Conservation (phyloP, 75 land plant genomes). For the Pseudotsuga menziesii region DNA sequence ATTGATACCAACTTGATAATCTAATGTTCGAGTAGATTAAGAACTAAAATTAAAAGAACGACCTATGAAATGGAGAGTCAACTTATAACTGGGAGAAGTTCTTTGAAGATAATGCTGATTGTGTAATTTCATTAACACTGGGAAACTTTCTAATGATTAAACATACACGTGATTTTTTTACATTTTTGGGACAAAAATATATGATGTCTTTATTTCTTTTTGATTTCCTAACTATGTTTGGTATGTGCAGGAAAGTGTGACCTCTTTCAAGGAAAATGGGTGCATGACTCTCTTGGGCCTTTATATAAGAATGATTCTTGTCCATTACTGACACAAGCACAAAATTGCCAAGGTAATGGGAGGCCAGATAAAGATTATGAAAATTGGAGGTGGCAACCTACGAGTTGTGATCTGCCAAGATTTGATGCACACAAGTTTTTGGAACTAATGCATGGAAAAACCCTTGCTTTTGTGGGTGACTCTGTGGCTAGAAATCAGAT, state of each 20-base stretch:
- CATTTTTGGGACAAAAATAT: no score
- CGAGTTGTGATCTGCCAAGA: conserved; percentile 61
- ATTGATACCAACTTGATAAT: not conserved
- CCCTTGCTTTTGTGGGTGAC: conserved; percentile 72
- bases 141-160: not conserved
- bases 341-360: conserved; percentile 91
- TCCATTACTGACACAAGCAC: conserved; percentile 58
- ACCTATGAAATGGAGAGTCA: not conserved
- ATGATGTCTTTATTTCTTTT: no score
- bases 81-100: not conserved
- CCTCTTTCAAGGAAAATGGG: conserved; percentile 74
- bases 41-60: not conserved
- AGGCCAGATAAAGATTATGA: conserved; percentile 81
- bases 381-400: conserved; percentile 86
- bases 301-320: conserved; percentile 73
- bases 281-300: conserved; percentile 52
- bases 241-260: conserved; percentile 49
- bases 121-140: not conserved
- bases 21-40: not conserved
- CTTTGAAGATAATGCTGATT: not conserved
- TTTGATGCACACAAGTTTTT: conserved; percentile 75
- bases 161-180: no score
- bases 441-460: conserved; percentile 82
- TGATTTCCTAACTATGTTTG: not conserved
- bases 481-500: conserved; percentile 64